phyloP scores from a whole-genome alignment of 768 basidiomycete genomes.

The Lanmaoa pseudosensibilis region DNA sequence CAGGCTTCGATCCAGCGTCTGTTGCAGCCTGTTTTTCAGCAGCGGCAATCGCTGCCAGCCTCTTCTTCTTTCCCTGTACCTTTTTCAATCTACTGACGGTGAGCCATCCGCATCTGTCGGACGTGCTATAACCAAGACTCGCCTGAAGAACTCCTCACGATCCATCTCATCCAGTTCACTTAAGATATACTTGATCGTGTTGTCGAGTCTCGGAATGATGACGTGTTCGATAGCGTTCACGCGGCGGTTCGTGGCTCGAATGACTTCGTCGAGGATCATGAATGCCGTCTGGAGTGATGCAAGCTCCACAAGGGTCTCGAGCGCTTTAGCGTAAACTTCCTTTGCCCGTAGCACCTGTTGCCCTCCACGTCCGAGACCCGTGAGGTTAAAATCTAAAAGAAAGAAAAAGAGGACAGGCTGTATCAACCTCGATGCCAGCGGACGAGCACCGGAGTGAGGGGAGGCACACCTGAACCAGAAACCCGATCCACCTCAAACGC shows the following conservation, averaged over 20 bases:
- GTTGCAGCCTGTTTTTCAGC: conserved; percentile 21
- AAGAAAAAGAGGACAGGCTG: not conserved
- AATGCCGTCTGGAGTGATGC: conserved; percentile 98
- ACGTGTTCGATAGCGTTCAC: conserved; percentile 99
- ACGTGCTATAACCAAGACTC: conserved; percentile 14
- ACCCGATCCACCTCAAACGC: conserved; percentile 92
- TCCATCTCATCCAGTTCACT: conserved; percentile 99
- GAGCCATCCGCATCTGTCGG: not conserved
- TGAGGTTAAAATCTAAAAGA: conserved; percentile 88
- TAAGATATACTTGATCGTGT: conserved; percentile 97
- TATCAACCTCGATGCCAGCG: conserved; percentile 2
- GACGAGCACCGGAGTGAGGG: not conserved
- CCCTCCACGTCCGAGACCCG: conserved; percentile 94
- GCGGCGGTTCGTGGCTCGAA: conserved; percentile 97
- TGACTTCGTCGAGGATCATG: conserved; percentile 97
- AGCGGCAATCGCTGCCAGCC: conserved; percentile 55
- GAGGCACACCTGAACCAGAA: conserved; percentile 67
- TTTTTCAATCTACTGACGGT: conserved; percentile 74
- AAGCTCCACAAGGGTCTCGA: conserved; percentile 95
- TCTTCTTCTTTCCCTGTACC: conserved; percentile 96
- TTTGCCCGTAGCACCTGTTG: conserved; percentile 94
- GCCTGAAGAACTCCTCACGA: conserved; percentile 92
- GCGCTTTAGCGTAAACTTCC: conserved; percentile 96
- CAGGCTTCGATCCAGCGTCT: conserved; percentile 9
- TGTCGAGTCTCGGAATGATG: conserved; percentile 91